Percentiles rank a stretch among this genome's conserved stretches.
Conservation (phyloP, 257 asterid species). For the Gentiana straminea region DNA sequence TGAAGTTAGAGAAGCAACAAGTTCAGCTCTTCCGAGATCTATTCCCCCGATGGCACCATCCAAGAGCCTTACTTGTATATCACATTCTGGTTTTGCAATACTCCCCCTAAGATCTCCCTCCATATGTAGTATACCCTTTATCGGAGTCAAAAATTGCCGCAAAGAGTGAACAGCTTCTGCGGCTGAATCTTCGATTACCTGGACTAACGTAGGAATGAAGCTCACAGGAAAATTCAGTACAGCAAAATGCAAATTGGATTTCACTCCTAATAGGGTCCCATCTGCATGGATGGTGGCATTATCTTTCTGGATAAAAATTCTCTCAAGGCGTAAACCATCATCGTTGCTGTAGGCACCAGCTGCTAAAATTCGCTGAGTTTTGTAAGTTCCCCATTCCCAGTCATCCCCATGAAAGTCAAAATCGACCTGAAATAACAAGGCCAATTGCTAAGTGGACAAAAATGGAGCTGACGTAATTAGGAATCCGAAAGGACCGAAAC, state of each 20-base stretch:
- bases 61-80: slow-evolving; percentile 93
- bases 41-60: slow-evolving; percentile 97
- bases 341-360: slow-evolving; percentile 93
- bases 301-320: slow-evolving; percentile 89
- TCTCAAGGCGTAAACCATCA: slow-evolving; percentile 96
- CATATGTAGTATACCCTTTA: slow-evolving; percentile 93
- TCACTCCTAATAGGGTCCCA: slow-evolving; percentile 92
- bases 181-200: slow-evolving; percentile 89
- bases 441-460: slow-evolving; percentile 9
- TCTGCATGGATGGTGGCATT: slow-evolving; percentile 98
- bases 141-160: slow-evolving; percentile 80
- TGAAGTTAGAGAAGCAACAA: slow-evolving; percentile 95
- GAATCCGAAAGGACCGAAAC: background rate
- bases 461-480: background rate
- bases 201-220: slow-evolving; percentile 85
- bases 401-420: slow-evolving; percentile 97
- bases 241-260: slow-evolving; percentile 92
- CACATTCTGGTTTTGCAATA: slow-evolving; percentile 94
- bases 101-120: slow-evolving; percentile 99
- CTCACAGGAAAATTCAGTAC: slow-evolving; percentile 92
- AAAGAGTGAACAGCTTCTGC: slow-evolving; percentile 84
- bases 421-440: slow-evolving; percentile 55
- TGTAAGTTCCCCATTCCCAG: slow-evolving; percentile 99
- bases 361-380: slow-evolving; percentile 89
- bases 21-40: slow-evolving; percentile 92